Conservation (phyloP, 2,329 filamentous ascomycete genomes). For the Talaromyces sp. region DNA sequence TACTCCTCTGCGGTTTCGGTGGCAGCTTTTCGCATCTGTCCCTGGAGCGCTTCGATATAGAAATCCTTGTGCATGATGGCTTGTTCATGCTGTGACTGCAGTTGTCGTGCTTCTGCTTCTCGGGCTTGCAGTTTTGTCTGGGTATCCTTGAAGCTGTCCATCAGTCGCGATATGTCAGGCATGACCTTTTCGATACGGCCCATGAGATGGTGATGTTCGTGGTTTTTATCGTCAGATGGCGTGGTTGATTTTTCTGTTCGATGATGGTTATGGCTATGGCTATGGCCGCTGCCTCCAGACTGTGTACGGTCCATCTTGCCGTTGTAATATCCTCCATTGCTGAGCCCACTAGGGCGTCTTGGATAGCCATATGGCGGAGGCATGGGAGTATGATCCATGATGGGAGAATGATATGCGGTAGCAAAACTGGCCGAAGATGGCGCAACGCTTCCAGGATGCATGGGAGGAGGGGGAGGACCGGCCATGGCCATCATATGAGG, state of each 20-base stretch:
- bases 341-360: conserved; percentile 3
- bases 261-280: conserved; percentile 1
- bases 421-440: conserved; percentile 23
- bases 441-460: conserved; percentile 21
- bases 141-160: conserved; percentile 45
- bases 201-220: conserved; percentile 35
- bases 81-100: conserved; percentile 46
- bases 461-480: conserved; percentile 14
- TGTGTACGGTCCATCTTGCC: conserved; percentile 1
- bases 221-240: conserved; percentile 2
- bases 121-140: conserved; percentile 45
- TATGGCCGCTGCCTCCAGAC: conserved; percentile 3
- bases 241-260: conserved; percentile 3
- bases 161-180: conserved; percentile 41
- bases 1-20: conserved; percentile 47
- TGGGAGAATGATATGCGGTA: conserved; percentile 29
- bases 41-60: conserved; percentile 48
- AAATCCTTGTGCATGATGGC: conserved; percentile 48
- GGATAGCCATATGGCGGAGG: conserved; percentile 28
- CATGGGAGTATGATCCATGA: conserved; percentile 28
- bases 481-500: conserved; percentile 29
- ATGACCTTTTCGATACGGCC: conserved; percentile 42
- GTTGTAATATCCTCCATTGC: conserved; percentile 19
- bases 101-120: conserved; percentile 46
- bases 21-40: conserved; percentile 45